These are phyloP conservation scores for Saccharomycopsis hybrid DNA, from an alignment of 1,139 yeast species.

Conservation along the genomic window DNA sequence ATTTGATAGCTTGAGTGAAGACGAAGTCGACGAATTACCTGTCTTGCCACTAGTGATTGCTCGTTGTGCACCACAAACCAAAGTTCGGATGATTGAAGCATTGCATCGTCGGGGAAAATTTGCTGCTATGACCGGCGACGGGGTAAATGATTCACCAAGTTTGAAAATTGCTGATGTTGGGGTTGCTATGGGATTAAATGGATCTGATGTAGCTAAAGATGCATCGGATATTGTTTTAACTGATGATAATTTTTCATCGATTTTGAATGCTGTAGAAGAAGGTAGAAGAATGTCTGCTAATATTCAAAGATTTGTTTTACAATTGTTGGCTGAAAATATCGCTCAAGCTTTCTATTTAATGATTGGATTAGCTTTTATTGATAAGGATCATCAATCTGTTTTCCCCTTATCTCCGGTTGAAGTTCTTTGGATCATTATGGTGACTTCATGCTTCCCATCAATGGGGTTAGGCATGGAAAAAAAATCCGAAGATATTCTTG, in stretches of 20 bases:
- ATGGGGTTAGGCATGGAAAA: conserved; percentile 78
- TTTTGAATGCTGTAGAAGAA: conserved; percentile 72
- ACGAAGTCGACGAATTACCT: conserved; percentile 76
- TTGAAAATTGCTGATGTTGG: conserved; percentile 79
- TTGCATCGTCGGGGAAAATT: conserved; percentile 63
- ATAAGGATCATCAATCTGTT: conserved; percentile 51
- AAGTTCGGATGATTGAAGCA: conserved; percentile 79
- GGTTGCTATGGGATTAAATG: conserved; percentile 79
- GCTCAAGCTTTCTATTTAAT: conserved; percentile 69
- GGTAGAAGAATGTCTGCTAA: conserved; percentile 79
- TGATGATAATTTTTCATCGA: conserved; percentile 58
- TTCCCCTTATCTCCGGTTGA: conserved; percentile 78
- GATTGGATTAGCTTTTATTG: conserved; percentile 68
- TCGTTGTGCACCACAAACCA: conserved; percentile 80
- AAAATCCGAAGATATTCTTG: conserved; percentile 62
- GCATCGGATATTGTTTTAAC: conserved; percentile 47
- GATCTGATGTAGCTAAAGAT: conserved; percentile 55
- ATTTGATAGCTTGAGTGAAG: conserved; percentile 57
- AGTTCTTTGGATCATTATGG: conserved; percentile 73
- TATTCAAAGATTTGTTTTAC: conserved; percentile 74
- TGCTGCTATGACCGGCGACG: conserved; percentile 86
- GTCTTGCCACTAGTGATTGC: conserved; percentile 72
- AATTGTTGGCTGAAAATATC: conserved; percentile 69
- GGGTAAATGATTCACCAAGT: conserved; percentile 80
- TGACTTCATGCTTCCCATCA: conserved; percentile 78